Conservation (phyloP, 768 basidiomycete species). For the Boletus pseudopeckii region DNA sequence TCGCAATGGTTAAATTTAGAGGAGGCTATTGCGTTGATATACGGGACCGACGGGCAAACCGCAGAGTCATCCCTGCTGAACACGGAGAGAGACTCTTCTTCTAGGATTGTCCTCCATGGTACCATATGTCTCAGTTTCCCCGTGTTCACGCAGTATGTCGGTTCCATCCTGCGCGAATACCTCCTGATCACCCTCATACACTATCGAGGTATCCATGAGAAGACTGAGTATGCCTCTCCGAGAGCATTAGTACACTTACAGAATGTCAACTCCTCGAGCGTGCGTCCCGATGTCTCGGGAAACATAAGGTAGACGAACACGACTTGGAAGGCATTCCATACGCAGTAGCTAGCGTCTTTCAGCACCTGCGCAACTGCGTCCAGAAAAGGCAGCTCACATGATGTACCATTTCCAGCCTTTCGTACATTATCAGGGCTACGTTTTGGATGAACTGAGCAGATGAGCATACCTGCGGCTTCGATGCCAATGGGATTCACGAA, state of each 20-base stretch:
- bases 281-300: slow-evolving; percentile 14
- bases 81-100: not conserved
- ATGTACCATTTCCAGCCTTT: slow-evolving; percentile 15
- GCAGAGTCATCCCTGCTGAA: not conserved
- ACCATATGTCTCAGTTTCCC: not conserved
- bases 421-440: not conserved
- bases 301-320: slow-evolving; percentile 15
- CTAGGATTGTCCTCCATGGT: not conserved
- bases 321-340: slow-evolving; percentile 11
- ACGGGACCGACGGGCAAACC: too few species aligned
- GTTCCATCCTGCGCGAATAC: not conserved
- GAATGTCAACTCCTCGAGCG: slow-evolving; percentile 11
- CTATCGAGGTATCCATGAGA: not conserved
- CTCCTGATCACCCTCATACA: slow-evolving; percentile 2
- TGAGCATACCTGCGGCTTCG: slow-evolving; percentile 1
- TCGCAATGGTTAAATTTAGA: too few species aligned
- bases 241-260: not conserved
- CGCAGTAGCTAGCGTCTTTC: slow-evolving; percentile 2
- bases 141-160: not conserved
- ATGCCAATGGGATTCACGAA: slow-evolving; percentile 20
- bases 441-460: not conserved
- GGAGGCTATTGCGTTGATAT: too few species aligned
- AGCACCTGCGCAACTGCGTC: not conserved
- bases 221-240: not conserved
- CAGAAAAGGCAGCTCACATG: not conserved